These are phyloP conservation scores for Vanilla planifolia DNA, from an alignment of 106 monocot species.

Conservation along the genomic window DNA sequence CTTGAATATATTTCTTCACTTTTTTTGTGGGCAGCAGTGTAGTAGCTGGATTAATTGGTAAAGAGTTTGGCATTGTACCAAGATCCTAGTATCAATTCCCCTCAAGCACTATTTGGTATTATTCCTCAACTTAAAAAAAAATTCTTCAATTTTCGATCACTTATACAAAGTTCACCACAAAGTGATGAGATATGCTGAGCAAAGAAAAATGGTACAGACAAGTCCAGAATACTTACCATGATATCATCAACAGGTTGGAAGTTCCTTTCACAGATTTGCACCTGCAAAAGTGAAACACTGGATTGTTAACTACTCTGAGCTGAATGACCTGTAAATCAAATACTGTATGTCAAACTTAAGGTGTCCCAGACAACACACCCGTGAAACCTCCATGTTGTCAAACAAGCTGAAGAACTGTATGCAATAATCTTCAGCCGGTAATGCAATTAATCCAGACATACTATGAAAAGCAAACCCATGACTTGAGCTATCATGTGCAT, in stretches of 20 bases:
- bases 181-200: too few relatives aligned
- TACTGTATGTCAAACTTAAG: neutral
- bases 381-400: conserved; percentile 68
- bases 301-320: neutral
- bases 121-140: too few relatives aligned
- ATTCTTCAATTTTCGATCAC: too few relatives aligned
- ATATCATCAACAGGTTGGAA: conserved; percentile 85
- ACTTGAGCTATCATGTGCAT: conserved; percentile 17
- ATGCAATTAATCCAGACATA: conserved; percentile 47
- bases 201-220: neutral
- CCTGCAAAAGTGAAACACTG: conserved; percentile 39
- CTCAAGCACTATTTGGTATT: too few relatives aligned
- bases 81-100: too few relatives aligned
- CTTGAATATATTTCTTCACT: too few relatives aligned
- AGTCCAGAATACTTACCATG: conserved; percentile 33
- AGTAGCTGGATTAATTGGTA: too few relatives aligned
- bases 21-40: too few relatives aligned
- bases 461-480: conserved; percentile 44
- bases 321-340: neutral
- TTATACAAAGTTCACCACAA: too few relatives aligned
- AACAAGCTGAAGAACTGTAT: conserved; percentile 84
- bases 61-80: too few relatives aligned
- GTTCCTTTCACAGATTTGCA: conserved; percentile 91
- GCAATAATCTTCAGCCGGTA: conserved; percentile 58
- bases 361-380: conserved; percentile 29